Evolutionary conservation across 1,284 basidiomycete species (phyloP).

Genomic region (Tremellales sp.): DNA sequence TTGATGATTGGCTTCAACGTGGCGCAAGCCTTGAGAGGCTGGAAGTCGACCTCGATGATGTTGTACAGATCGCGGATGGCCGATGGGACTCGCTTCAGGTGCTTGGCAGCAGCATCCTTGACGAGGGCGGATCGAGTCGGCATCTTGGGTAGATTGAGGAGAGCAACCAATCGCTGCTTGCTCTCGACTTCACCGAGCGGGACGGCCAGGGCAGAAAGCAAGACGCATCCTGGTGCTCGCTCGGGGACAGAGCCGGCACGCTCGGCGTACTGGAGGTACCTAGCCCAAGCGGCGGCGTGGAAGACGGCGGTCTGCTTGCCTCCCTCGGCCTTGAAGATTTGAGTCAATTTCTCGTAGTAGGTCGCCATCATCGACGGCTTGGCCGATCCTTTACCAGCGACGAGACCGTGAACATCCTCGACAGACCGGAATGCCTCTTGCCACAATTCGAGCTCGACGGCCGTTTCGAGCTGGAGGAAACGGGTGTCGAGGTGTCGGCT

Average conservation of each 20-base stretch:
- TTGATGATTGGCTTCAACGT: slow-evolving; percentile 78
- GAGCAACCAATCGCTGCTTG: slow-evolving; percentile 74
- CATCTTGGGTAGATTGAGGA: slow-evolving; percentile 78
- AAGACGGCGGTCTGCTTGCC: slow-evolving; percentile 77
- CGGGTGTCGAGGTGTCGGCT: slow-evolving; percentile 97
- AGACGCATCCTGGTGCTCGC: slow-evolving; percentile 83
- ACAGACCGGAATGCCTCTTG: slow-evolving; percentile 98
- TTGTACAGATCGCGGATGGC: slow-evolving; percentile 78
- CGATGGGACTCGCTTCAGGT: slow-evolving; percentile 76
- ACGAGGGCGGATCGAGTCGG: slow-evolving; percentile 84
- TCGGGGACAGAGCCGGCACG: slow-evolving; percentile 66
- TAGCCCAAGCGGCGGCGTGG: slow-evolving; percentile 94
- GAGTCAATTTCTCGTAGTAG: slow-evolving; percentile 97
- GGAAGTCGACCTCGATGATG: slow-evolving; percentile 90
- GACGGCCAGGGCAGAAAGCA: slow-evolving; percentile 89
- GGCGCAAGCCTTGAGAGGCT: slow-evolving; percentile 83
- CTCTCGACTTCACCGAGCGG: slow-evolving; percentile 72
- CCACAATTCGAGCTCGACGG: slow-evolving; percentile 98
- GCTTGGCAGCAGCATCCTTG: slow-evolving; percentile 78
- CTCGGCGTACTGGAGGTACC: slow-evolving; percentile 60
- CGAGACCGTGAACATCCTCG: slow-evolving; percentile 95
- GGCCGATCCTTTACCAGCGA: slow-evolving; percentile 76
- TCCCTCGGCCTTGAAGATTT: slow-evolving; percentile 68
- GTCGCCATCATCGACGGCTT: slow-evolving; percentile 97
- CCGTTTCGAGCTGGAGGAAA: slow-evolving; percentile 96